Evolutionary conservation across 176 grass and related monocot genomes (phyloP).

Genomic region (Aegilops umbellulata): DNA sequence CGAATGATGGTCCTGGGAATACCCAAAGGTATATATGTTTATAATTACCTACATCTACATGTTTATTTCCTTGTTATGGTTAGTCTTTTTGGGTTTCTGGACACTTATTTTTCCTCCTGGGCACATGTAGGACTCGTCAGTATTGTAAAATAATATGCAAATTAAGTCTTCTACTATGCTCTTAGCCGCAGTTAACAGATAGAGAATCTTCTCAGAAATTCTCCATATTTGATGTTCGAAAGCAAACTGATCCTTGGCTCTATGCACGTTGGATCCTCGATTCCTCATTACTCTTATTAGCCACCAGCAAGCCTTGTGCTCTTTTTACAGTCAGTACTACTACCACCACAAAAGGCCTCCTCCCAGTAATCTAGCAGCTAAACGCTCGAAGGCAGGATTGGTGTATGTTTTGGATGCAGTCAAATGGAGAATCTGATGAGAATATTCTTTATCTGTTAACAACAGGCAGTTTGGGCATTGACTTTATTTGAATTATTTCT

Average conservation of each 20-base stretch:
- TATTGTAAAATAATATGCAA: constrained; percentile 5
- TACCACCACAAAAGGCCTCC: constrained; percentile 19
- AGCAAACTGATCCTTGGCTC: not conserved
- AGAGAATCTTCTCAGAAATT: constrained; percentile 64
- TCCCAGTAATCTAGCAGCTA: not conserved
- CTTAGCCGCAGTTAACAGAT: constrained; percentile 42
- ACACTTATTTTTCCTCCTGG: not conserved
- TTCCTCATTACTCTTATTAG: not conserved
- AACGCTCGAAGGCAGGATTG: constrained; percentile 4
- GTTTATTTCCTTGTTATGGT: not conserved
- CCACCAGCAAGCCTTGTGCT: constrained; percentile 30
- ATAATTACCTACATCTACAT: not conserved
- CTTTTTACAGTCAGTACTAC: not conserved
- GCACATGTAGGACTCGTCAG: not conserved
- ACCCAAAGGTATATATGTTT: constrained; percentile 64
- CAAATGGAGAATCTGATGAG: constrained; percentile 65
- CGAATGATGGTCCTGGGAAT: constrained; percentile 59
- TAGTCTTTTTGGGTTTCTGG: not conserved
- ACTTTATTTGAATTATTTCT: constrained; percentile 17
- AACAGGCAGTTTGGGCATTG: constrained; percentile 16
- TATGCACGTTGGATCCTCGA: not conserved
- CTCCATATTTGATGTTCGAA: constrained; percentile 49
- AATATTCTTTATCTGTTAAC: constrained; percentile 67
- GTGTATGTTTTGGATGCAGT: constrained; percentile 26
- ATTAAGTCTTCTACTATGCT: constrained; percentile 27